These are phyloP conservation scores for Mycosphaerella arachidis DNA, from an alignment of 2,329 filamentous ascomycete genomes.

Conservation along the genomic window DNA sequence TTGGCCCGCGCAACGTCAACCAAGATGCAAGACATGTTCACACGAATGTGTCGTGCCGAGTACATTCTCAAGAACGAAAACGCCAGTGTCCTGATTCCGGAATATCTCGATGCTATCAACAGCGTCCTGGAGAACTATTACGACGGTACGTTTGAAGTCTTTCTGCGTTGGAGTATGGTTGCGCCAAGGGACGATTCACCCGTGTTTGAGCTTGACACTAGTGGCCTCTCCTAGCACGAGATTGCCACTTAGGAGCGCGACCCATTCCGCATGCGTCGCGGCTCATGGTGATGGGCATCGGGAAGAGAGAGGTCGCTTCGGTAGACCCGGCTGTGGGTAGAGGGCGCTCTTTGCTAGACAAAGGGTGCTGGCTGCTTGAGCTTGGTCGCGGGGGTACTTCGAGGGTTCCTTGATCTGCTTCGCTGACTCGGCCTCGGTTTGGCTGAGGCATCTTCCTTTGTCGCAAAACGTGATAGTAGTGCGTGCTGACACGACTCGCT, in stretches of 20 bases:
- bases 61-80: conserved; percentile 89
- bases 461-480: neutral
- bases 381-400: neutral
- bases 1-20: conserved; percentile 70
- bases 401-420: neutral
- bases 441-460: neutral
- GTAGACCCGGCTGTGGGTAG: neutral
- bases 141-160: conserved; percentile 21
- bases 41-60: conserved; percentile 86
- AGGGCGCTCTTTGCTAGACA: conserved; percentile 2
- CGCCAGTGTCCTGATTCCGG: conserved; percentile 76
- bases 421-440: neutral
- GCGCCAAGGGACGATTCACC: neutral
- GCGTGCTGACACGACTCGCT: conserved; percentile 6
- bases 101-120: conserved; percentile 83
- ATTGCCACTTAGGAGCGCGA: neutral
- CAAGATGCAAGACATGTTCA: conserved; percentile 81
- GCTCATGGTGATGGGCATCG: neutral
- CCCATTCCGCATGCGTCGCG: neutral
- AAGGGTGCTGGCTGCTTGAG: neutral
- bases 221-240: neutral
- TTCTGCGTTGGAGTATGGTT: neutral
- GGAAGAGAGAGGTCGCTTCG: neutral
- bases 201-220: neutral
- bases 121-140: conserved; percentile 79